Evolutionary conservation across 140 eudicot species (phyloP).

Genomic region (Flaveria floridana): DNA sequence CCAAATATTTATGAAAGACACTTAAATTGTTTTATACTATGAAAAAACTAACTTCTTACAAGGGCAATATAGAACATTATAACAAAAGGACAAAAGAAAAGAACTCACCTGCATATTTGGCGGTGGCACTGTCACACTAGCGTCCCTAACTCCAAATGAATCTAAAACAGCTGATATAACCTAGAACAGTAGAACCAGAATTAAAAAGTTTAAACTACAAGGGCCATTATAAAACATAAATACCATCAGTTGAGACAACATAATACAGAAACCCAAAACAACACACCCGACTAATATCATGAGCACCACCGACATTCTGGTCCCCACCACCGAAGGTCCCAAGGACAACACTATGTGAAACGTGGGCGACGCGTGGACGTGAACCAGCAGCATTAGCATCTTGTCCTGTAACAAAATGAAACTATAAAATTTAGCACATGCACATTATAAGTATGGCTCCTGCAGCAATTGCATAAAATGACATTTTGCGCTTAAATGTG

Average conservation of each 20-base stretch:
- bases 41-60: not conserved
- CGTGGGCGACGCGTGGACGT: conserved; percentile 68
- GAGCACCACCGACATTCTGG: conserved; percentile 59
- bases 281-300: conserved; percentile 79
- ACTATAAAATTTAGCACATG: not conserved
- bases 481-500: not conserved
- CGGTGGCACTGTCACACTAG: conserved; percentile 41
- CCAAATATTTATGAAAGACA: conserved; percentile 1
- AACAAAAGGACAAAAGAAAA: not conserved
- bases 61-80: not conserved
- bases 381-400: conserved; percentile 54
- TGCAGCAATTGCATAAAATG: not conserved
- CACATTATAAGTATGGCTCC: not conserved
- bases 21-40: not conserved
- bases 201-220: not conserved
- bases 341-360: conserved; percentile 72
- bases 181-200: conserved; percentile 43
- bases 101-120: conserved; percentile 51
- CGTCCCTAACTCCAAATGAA: conserved; percentile 64
- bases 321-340: conserved; percentile 71
- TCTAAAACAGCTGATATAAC: conserved; percentile 85
- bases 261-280: conserved; percentile 14
- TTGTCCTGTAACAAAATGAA: conserved; percentile 39
- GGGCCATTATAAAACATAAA: not conserved
- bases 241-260: not conserved